Base-by-base conservation (phyloP, 2,329 filamentous ascomycete species). In the Calonectria honghensis region DNA sequence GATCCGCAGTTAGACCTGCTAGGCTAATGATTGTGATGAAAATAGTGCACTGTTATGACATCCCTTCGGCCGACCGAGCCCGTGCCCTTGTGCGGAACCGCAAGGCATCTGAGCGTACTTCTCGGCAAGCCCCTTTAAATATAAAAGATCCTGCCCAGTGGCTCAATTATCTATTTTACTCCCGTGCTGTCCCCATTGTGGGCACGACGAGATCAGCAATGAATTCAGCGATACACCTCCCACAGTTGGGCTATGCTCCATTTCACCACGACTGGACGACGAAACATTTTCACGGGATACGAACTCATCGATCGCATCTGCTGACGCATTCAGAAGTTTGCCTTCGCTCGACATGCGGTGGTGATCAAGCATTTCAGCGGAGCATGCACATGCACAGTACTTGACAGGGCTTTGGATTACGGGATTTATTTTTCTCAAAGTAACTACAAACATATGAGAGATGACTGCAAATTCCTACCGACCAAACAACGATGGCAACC, bases 31-130 rank as follows among this genome's bases (percentile, higher is more conserved):
- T 29, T 18, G 50, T 29, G 24, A 52, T 52, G 50, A 11, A 24
- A 29, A 52, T 52, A 52, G 6, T 29, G 50, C 9, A 4, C 50
- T 16, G 50, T 52, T 16, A 52, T 27, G 31, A 18, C 18, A 13
- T 41, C 35, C 35, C 7, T 41, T 16, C 9, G 57, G 1, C 35
- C 35, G 57, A 16, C 10, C 24, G 35, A 24, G 51, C 7, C 57
- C 35, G 57, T 61, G 57, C 57, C 24, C n/a, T 6, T 39, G 16
- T 39, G 57, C 57, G 57, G 57, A 61, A 20, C 57, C 57, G 57
- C 32, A 39, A 9, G 16, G 24, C 14, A 24, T 39, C 13, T 16
- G 18, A 24, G n/a, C 4, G 6, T 14, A 41, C 14, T 16, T 9
- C 11, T 61, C 37, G 20, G 32, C 3, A 37, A 24, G 9, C 32